These are phyloP conservation scores for Polysphondylium violaceum DNA, from an alignment of 78 protist species.

Conservation along the genomic window DNA sequence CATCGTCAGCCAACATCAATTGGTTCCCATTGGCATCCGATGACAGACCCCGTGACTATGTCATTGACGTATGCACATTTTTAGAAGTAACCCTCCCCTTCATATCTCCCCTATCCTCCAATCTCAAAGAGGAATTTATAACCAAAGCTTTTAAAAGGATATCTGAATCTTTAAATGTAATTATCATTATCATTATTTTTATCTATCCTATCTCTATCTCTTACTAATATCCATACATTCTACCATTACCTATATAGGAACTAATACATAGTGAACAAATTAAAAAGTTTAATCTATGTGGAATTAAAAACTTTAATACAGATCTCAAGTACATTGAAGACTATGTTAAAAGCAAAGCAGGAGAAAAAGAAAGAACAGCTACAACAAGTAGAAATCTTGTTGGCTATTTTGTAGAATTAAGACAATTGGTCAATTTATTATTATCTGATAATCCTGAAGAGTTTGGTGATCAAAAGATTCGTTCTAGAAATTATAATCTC, in stretches of 20 bases:
- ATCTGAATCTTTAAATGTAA: conserved; percentile 32
- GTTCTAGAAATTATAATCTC: conserved; percentile 27
- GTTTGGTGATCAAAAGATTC: conserved; percentile 31
- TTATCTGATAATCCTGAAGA: conserved; percentile 58
- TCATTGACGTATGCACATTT: conserved; percentile 36
- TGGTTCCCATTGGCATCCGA: conserved; percentile 53
- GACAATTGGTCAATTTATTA: conserved; percentile 35
- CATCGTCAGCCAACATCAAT: conserved; percentile 69
- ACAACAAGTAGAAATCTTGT: conserved; percentile 52
- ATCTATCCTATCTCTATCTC: not conserved
- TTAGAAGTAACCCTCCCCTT: conserved; percentile 51
- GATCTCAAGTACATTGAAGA: conserved; percentile 46
- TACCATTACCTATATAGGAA: not conserved
- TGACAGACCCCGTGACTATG: conserved; percentile 61
- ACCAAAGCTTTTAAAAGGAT: conserved; percentile 62
- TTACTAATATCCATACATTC: not conserved
- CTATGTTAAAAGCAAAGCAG: conserved; percentile 29
- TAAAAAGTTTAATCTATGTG: conserved; percentile 40
- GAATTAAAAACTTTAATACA: conserved; percentile 48
- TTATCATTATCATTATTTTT: not conserved
- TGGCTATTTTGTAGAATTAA: conserved; percentile 45
- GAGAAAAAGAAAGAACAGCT: conserved; percentile 39
- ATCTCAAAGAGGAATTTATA: conserved; percentile 50
- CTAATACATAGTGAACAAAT: conserved; percentile 28
- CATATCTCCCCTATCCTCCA: conserved; percentile 37